A percentile compares a stretch with the other conserved stretches of the same genome.
These are phyloP conservation scores for Aureobasidium melanogenum DNA, from an alignment of 2,329 filamentous ascomycete species.

Conservation along the genomic window DNA sequence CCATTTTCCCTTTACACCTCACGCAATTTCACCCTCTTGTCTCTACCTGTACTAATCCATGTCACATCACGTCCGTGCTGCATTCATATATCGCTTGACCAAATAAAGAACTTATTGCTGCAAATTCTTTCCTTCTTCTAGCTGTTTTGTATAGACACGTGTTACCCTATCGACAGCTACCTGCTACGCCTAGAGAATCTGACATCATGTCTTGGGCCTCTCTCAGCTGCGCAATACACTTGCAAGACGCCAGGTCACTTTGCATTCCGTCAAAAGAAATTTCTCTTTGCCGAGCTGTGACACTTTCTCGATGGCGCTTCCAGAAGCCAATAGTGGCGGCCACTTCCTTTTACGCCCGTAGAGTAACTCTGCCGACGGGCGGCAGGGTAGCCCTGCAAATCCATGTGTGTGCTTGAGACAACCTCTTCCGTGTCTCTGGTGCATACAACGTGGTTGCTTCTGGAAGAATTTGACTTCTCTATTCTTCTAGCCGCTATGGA, in stretches of 20 bases:
- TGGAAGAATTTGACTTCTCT: neutral
- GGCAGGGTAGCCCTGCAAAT: neutral
- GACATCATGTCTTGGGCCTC: neutral
- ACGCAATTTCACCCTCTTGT: neutral
- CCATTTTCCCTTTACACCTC: neutral
- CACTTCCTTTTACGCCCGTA: neutral
- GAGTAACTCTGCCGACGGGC: neutral
- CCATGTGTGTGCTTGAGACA: neutral
- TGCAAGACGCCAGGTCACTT: neutral
- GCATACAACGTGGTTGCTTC: neutral
- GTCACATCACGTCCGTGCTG: conserved; percentile 3
- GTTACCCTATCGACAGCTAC: neutral
- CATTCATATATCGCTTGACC: neutral
- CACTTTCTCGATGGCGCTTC: conserved; percentile 1
- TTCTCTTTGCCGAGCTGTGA: neutral
- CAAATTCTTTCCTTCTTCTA: conserved; percentile 3
- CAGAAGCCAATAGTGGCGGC: conserved; percentile 8
- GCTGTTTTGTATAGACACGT: conserved; percentile 4
- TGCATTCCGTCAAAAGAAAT: neutral
- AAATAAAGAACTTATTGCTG: neutral
- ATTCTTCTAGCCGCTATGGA: neutral
- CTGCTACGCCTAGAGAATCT: neutral
- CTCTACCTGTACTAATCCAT: neutral
- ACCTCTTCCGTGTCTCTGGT: neutral
- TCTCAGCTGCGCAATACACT: neutral